Evolutionary conservation across 306 rosid species (phyloP).

Genomic region (Ormosia emarginata): DNA sequence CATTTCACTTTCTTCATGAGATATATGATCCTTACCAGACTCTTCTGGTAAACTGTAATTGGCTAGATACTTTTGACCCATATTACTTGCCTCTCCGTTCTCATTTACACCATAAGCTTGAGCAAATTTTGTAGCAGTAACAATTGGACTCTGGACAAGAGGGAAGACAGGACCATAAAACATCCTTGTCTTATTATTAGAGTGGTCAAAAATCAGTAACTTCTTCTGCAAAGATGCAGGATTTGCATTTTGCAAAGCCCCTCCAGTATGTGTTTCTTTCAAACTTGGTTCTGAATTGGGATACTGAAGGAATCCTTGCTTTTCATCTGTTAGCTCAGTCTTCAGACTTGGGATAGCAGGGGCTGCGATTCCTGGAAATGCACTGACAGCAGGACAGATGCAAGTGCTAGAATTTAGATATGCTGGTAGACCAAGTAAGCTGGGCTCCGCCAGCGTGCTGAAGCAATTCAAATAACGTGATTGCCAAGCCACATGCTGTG

Average conservation of each 20-base stretch:
- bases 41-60: conserved; percentile 25
- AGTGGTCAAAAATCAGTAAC: conserved; percentile 55
- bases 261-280: conserved; percentile 24
- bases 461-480: conserved; percentile 32
- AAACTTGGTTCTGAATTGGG: conserved; percentile 11
- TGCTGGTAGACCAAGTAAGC: conserved; percentile 32
- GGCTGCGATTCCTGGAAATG: conserved; percentile 27
- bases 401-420: conserved; percentile 12
- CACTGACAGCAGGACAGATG: conserved; percentile 23
- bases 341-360: conserved; percentile 31
- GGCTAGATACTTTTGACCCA: conserved; percentile 20
- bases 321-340: conserved; percentile 34
- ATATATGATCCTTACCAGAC: conserved; percentile 29
- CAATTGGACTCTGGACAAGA: conserved; percentile 31
- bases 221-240: conserved; percentile 38
- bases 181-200: conserved; percentile 56
- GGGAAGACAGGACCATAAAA: conserved; percentile 41
- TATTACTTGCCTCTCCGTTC: conserved; percentile 13
- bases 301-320: conserved; percentile 32
- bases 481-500: conserved; percentile 50
- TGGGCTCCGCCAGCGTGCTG: conserved; percentile 29
- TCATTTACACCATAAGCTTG: conserved; percentile 18
- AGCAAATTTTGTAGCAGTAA: conserved; percentile 7
- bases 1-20: conserved; percentile 52
- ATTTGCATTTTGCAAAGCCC: conserved; percentile 33